Conservation (phyloP, 306 rosid genomes). For the Dalbergia oliveri region DNA sequence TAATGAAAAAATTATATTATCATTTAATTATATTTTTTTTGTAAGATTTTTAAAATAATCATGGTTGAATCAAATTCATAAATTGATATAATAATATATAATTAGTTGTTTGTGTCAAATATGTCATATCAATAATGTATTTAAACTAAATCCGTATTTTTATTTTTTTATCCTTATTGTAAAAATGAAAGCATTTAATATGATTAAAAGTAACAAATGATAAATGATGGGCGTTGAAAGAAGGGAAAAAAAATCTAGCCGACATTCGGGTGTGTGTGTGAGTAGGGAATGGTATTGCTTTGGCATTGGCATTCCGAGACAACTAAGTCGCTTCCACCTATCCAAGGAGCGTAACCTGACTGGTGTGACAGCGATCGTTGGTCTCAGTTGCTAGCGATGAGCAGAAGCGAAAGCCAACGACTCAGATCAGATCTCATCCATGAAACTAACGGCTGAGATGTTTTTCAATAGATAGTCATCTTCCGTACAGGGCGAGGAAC, state of each 20-base stretch:
- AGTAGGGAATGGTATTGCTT: conserved; percentile 7
- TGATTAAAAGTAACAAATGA: no score
- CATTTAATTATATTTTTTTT: no score
- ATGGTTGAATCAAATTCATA: no score
- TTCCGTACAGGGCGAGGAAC: not conserved
- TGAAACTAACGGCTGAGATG: conserved; percentile 42
- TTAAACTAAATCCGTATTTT: no score
- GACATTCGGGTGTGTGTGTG: conserved; percentile 50
- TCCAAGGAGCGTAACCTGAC: conserved; percentile 1
- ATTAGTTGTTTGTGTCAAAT: no score
- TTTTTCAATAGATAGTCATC: not conserved
- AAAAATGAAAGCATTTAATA: no score
- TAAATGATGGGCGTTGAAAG: no score
- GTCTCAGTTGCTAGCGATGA: conserved; percentile 26
- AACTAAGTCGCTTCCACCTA: not conserved
- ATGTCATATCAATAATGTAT: no score
- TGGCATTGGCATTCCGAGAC: conserved; percentile 25
- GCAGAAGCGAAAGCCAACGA: conserved; percentile 16
- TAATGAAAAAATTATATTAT: no score
- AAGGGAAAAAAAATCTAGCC: conserved; percentile 46
- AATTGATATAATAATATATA: no score
- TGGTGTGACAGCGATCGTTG: conserved; percentile 9
- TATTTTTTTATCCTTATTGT: no score
- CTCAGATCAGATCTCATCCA: not conserved
- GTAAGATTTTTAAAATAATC: no score